Base-by-base conservation (phyloP, 2,329 filamentous ascomycete genomes). In the Colletotrichum orchidophilum region DNA sequence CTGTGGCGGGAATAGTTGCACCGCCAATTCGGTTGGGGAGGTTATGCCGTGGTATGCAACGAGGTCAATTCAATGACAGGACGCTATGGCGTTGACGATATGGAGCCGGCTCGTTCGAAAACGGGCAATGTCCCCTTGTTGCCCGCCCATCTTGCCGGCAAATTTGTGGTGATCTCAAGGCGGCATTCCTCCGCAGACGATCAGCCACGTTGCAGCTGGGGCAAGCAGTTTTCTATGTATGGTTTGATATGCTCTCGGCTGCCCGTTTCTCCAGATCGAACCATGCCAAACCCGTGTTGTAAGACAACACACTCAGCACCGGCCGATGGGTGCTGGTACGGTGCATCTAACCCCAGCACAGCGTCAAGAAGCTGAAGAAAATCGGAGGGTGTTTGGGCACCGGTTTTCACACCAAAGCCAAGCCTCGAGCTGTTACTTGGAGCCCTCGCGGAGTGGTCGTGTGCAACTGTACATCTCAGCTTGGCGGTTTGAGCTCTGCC, bases 401-500 rank as follows among this genome's bases (percentile, higher is more conserved):
- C 11, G 26, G 31, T 42, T 54, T 15, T 49, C 35, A 55, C 60
- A 66, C n/a, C 29, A 31, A 31, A 61, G 67, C 49, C 63, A 62
- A 70, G 67, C 54, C 66, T n/a, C 15, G 15, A 60, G 29, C 62
- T 70, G 62, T 70, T 54, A 65, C 26, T 13, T 5, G 42, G 26
- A 49, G 21, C 62, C 54, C 57, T 55, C 49, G 46, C 15, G 49
- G 35, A 31, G 55, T 24, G 35, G 55, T 54, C 15, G 46, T 60
- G 49, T 70, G 55, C 55, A 29, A 66, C 62, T 66, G n/a, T 54
- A 26, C 62, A 60, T 66, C 54, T 70, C 54, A 50, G 66, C 66
- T 70, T 66, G 66, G 66, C 66, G 26, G 62, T 66, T 70, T 70
- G 55, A 60, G 62, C 62, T 65, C 33, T 59, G 46, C 66, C 46